These are phyloP conservation scores for Xylogone sp. DNA, from an alignment of 2,329 filamentous ascomycete genomes.

Conservation along the genomic window DNA sequence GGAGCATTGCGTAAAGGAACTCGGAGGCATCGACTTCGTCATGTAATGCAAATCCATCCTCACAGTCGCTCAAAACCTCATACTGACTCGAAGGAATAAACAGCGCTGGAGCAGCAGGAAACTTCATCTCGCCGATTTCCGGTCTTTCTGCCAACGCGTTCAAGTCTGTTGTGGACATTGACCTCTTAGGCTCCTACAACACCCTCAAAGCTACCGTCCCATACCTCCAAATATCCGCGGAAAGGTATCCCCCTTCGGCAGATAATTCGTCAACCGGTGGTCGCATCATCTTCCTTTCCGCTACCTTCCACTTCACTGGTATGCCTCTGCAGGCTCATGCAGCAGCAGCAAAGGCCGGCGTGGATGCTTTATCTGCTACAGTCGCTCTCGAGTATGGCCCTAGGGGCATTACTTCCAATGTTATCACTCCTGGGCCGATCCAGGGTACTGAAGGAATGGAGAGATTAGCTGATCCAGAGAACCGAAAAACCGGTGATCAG, in stretches of 20 bases:
- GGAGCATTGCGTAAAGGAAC: conserved; percentile 73
- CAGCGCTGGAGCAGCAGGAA: conserved; percentile 90
- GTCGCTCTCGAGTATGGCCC: conserved; percentile 89
- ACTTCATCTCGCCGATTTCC: conserved; percentile 85
- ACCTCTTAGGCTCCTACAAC: conserved; percentile 90
- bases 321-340: conserved; percentile 85
- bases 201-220: conserved; percentile 89
- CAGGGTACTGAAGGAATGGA: conserved; percentile 77
- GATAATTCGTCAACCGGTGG: conserved; percentile 61
- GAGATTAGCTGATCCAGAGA: conserved; percentile 41
- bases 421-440: conserved; percentile 86
- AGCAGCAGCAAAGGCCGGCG: conserved; percentile 84
- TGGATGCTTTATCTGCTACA: conserved; percentile 78
- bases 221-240: conserved; percentile 72
- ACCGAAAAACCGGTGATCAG: conserved; percentile 15
- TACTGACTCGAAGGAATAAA: too few species aligned
- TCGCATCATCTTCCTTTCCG: conserved; percentile 85
- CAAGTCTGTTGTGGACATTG: conserved; percentile 94
- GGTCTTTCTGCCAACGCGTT: conserved; percentile 85
- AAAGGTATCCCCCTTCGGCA: conserved; percentile 53
- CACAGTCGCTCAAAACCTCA: too few species aligned
- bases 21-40: conserved; percentile 87
- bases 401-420: conserved; percentile 79
- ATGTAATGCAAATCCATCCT: conserved; percentile 59
- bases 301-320: conserved; percentile 87